Conservation (phyloP, 257 asterid genomes). For the Solanum raphanifolium region DNA sequence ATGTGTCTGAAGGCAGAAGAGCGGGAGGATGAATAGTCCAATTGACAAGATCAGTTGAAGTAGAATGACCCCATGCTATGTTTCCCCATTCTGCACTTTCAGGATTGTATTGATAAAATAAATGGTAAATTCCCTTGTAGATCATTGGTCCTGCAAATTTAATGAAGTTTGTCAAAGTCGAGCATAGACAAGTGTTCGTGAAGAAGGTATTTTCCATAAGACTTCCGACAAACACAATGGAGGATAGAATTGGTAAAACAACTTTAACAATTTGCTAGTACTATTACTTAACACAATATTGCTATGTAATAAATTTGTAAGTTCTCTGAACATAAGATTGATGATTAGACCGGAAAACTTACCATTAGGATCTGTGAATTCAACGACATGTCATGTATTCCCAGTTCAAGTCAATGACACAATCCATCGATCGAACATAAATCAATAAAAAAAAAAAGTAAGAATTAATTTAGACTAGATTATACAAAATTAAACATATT, state of each 20-base stretch:
- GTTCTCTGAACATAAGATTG: background rate
- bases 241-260: background rate
- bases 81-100: slow-evolving; percentile 33
- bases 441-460: background rate
- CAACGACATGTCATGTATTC: background rate
- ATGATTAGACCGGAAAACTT: background rate
- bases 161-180: too few species aligned
- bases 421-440: background rate
- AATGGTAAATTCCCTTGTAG: slow-evolving; percentile 3
- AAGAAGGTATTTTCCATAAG: too few species aligned
- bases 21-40: slow-evolving; percentile 40
- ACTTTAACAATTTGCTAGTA: background rate
- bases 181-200: too few species aligned
- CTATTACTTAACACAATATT: background rate
- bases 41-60: slow-evolving; percentile 36
- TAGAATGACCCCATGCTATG: slow-evolving; percentile 16
- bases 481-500: background rate
- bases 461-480: background rate
- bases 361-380: slow-evolving; percentile 64
- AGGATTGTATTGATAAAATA: slow-evolving; percentile 17
- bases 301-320: background rate
- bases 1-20: slow-evolving; percentile 33
- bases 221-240: too few species aligned
- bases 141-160: slow-evolving; percentile 31
- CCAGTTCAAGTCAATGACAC: background rate